phyloP scores from a whole-genome alignment of 2,329 filamentous ascomycete species.

The Aureobasidium sp. region DNA sequence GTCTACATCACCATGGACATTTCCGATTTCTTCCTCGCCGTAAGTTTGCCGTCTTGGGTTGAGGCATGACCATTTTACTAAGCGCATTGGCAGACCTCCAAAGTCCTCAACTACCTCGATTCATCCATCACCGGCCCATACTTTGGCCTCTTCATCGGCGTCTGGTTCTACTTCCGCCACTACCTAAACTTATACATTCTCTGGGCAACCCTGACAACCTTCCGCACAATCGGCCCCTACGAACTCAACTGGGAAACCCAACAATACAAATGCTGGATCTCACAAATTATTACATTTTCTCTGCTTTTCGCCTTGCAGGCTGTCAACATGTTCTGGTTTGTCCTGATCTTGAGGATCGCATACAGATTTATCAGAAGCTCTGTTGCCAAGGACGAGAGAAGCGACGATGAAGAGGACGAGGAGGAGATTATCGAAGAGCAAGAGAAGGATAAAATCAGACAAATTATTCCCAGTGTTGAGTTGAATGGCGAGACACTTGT shows the following conservation, averaged over 20 bases:
- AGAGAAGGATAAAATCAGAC: background rate
- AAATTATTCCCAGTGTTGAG: background rate
- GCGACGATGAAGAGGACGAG: conserved; percentile 58
- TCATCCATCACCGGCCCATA: conserved; percentile 70
- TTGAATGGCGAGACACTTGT: background rate
- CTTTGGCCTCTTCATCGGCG: conserved; percentile 70
- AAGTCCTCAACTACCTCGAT: conserved; percentile 85
- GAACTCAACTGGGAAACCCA: conserved; percentile 66
- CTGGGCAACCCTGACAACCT: conserved; percentile 66
- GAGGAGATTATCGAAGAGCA: conserved; percentile 27
- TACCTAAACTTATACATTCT: conserved; percentile 73
- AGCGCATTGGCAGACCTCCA: conserved; percentile 58
- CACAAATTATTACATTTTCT: conserved; percentile 57
- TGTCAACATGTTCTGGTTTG: conserved; percentile 76
- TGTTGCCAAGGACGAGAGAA: conserved; percentile 61
- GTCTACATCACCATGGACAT: conserved; percentile 95
- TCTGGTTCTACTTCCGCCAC: conserved; percentile 88
- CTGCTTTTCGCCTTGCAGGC: conserved; percentile 62
- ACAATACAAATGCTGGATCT: conserved; percentile 68
- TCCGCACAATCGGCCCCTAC: conserved; percentile 65
- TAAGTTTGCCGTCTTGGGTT: conserved; percentile 39
- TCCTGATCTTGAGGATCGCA: conserved; percentile 66
- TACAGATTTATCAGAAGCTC: conserved; percentile 59
- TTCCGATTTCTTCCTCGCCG: conserved; percentile 89
- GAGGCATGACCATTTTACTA: background rate